phyloP scores from a whole-genome alignment of 441 rosid species.

The Isatis lusitanica region DNA sequence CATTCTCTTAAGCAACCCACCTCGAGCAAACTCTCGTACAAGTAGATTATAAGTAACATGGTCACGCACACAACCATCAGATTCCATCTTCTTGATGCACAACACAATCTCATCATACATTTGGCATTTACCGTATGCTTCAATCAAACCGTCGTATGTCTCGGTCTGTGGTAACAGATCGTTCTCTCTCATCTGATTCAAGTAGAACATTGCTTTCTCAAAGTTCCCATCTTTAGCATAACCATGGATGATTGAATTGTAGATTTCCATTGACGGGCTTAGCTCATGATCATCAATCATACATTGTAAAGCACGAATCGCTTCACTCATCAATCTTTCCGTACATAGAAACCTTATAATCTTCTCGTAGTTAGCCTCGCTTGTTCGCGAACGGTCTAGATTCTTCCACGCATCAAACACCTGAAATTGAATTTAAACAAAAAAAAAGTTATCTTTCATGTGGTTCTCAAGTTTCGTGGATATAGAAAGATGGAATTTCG shows the following conservation, averaged over 20 bases:
- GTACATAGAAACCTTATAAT: conserved; percentile 52
- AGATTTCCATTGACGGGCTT: conserved; percentile 48
- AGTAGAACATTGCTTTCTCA: conserved; percentile 48
- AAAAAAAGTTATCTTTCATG: neutral
- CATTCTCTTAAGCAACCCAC: conserved; percentile 67
- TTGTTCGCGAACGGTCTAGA: conserved; percentile 47
- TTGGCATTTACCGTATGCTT: conserved; percentile 57
- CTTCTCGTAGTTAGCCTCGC: conserved; percentile 54
- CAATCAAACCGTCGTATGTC: conserved; percentile 66
- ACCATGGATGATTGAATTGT: conserved; percentile 59
- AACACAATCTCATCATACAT: conserved; percentile 64
- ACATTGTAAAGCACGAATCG: conserved; percentile 43
- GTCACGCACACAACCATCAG: conserved; percentile 56
- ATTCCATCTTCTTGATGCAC: conserved; percentile 68
- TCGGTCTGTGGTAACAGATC: conserved; percentile 41
- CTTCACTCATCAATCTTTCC: conserved; percentile 52
- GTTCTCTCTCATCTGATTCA: conserved; percentile 51
- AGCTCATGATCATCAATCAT: conserved; percentile 48
- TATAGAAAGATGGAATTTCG: neutral
- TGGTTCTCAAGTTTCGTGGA: neutral
- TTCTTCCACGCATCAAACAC: too few species aligned
- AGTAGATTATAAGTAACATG: conserved; percentile 65
- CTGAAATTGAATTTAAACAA: conserved; percentile 33
- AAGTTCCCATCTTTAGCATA: conserved; percentile 52
- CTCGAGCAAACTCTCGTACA: conserved; percentile 54